phyloP scores from a whole-genome alignment of 257 asterid species.

The Petrea volubilis region DNA sequence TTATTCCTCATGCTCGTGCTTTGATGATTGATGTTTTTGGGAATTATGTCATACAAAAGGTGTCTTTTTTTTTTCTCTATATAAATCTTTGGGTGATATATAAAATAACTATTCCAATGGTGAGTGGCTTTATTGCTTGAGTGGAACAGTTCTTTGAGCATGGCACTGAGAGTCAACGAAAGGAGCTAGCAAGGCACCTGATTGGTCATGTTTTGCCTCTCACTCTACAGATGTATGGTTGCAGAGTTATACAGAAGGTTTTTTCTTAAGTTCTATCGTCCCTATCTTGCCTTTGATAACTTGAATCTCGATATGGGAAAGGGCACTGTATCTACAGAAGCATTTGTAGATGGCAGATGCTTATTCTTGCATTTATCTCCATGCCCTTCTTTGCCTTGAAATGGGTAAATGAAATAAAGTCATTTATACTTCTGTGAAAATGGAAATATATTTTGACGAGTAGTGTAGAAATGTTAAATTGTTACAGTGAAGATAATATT shows the following conservation, averaged over 20 bases:
- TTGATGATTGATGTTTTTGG: conserved; percentile 90
- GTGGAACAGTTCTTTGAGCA: conserved; percentile 80
- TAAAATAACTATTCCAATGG: background rate
- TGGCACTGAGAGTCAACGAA: conserved; percentile 73
- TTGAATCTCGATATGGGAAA: background rate
- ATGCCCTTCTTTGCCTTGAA: background rate
- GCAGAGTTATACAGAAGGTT: conserved; percentile 98
- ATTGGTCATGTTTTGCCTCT: conserved; percentile 83
- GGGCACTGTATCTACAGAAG: background rate
- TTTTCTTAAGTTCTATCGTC: conserved; percentile 12
- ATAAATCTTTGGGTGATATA: too few species aligned
- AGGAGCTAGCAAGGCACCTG: conserved; percentile 72
- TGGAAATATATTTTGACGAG: too few species aligned
- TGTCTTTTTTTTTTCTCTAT: conserved; percentile 18
- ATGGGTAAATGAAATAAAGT: background rate
- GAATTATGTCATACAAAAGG: conserved; percentile 93
- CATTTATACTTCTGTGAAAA: background rate
- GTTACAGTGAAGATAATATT: too few species aligned
- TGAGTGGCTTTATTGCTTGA: conserved; percentile 13
- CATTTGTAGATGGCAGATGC: background rate
- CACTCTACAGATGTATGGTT: conserved; percentile 93
- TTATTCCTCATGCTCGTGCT: conserved; percentile 68
- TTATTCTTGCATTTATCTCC: background rate
- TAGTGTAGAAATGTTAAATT: too few species aligned
- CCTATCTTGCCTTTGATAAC: background rate